Percentiles rank a stretch among this genome's conserved stretches.
These are phyloP conservation scores for Talaromyces albobiverticillius DNA, from an alignment of 2,329 filamentous ascomycete genomes.

Conservation along the genomic window DNA sequence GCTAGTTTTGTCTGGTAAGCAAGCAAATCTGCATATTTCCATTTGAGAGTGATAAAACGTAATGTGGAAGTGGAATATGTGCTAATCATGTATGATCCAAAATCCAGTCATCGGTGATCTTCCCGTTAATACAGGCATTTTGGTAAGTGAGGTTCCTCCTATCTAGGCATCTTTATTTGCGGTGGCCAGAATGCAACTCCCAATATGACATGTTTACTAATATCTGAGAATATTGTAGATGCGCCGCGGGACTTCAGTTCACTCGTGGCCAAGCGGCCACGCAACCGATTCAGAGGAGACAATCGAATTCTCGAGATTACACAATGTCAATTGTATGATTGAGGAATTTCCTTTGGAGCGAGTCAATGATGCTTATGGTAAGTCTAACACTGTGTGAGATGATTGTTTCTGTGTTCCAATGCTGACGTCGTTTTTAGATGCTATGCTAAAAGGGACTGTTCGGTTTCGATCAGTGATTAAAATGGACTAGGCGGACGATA, in stretches of 20 bases:
- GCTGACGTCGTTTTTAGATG: conserved; percentile 30
- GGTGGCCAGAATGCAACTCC: neutral
- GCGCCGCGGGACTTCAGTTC: conserved; percentile 46
- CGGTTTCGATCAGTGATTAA: conserved; percentile 52
- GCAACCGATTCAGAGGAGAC: conserved; percentile 51
- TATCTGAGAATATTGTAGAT: conserved; percentile 35
- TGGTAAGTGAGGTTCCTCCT: conserved; percentile 18
- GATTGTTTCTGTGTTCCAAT: neutral
- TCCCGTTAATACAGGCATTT: conserved; percentile 7
- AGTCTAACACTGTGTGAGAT: neutral
- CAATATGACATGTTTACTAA: neutral
- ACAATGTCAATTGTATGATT: conserved; percentile 19
- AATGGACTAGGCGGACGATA: conserved; percentile 31
- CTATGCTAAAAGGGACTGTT: conserved; percentile 50
- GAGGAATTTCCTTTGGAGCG: conserved; percentile 20
- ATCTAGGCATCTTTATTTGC: neutral
- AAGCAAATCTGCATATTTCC: too few relatives aligned
- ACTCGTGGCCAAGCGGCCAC: conserved; percentile 54
- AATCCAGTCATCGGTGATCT: conserved; percentile 6
- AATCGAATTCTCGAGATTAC: conserved; percentile 22
- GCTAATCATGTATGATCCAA: too few relatives aligned
- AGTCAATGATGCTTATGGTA: conserved; percentile 51
- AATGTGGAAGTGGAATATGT: too few relatives aligned
- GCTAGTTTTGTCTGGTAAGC: conserved; percentile 10
- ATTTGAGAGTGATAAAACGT: too few relatives aligned